These are phyloP conservation scores for Caloboletus inedulis DNA, from an alignment of 1,284 basidiomycete genomes.

Conservation along the genomic window DNA sequence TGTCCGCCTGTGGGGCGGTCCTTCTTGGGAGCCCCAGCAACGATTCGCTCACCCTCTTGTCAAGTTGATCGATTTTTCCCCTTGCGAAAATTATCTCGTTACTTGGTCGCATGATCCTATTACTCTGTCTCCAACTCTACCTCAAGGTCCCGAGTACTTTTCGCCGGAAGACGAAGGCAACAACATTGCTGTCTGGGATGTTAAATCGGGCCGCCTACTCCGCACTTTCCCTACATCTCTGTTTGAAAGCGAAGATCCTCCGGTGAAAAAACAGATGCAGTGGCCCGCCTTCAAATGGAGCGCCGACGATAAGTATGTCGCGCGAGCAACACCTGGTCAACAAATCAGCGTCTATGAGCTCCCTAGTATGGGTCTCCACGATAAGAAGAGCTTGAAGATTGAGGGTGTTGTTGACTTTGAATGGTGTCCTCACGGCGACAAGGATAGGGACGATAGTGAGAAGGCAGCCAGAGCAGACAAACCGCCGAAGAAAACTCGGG, in stretches of 20 bases:
- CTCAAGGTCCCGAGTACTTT: conserved; percentile 83
- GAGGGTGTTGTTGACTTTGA: conserved; percentile 99
- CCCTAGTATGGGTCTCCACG: conserved; percentile 91
- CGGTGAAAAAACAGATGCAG: conserved; percentile 75
- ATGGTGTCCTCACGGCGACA: conserved; percentile 95
- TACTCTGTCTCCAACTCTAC: conserved; percentile 77
- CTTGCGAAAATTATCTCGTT: conserved; percentile 94
- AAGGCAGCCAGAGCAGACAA: conserved; percentile 52
- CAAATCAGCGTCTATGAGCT: conserved; percentile 97
- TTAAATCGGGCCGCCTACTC: conserved; percentile 89
- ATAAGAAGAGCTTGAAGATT: conserved; percentile 97
- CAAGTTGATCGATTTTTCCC: conserved; percentile 96
- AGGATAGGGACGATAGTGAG: conserved; percentile 74
- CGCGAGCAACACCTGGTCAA: conserved; percentile 82
- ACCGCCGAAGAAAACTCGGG: conserved; percentile 61
- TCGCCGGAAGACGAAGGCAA: conserved; percentile 96
- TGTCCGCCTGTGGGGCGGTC: conserved; percentile 93
- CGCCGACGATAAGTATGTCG: conserved; percentile 91
- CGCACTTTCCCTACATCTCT: conserved; percentile 85
- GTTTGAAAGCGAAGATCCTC: conserved; percentile 54
- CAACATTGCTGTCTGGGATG: conserved; percentile 97
- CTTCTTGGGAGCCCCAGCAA: conserved; percentile 81
- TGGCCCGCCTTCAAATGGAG: conserved; percentile 99
- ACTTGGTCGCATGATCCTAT: conserved; percentile 99
- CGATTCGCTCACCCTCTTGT: conserved; percentile 96